Evolutionary conservation across 2,329 filamentous ascomycete genomes (phyloP), one percentile per base, ranked within the genome.

Genomic region (Ascomycota sp.): DNA sequence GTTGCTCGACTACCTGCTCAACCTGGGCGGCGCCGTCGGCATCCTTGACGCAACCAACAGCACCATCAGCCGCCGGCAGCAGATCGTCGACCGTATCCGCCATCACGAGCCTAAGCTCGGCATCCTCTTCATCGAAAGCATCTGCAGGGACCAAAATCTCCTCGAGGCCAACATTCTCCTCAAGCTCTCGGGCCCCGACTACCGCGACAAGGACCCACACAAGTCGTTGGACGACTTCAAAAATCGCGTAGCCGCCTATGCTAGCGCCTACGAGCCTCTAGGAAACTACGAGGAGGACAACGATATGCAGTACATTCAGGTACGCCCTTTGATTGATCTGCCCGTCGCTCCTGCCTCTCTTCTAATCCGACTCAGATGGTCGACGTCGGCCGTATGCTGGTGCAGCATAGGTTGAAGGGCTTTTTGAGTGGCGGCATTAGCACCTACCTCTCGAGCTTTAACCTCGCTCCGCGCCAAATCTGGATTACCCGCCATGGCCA

Each of bases 21-120:
- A 74, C 17, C 64, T 74, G 31, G 81, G 77, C 20, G 89, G 89
- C 28, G 80, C 83, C 20, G 81, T 95, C 8, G 89, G 89, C 23
- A 95, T 98, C 37, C 69, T 98, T 9, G 89, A 98, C 53, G 89
- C 89, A 7, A 98, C 89, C 7, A 98, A 98, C 57, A 94, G 85
- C 56, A 98, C 89, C 0, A 65, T 92, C 29, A 69, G 81, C 37
- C 75, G 89, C 23, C 71, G 89, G 29, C 75, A 86, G 51, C 65
- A 78, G 19, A 68, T 98, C 32, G 82, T 92, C 43, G 69, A 86
- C 35, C 77, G 72, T 40, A 81, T 95, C 44, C 78, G 80, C 42
- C 59, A 73, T 30, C 69, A 80, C 30, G 86, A 91, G 40, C 83
- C 86, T 2, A 78, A 80, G 35, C 63, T 98, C 15, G 86, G 86